phyloP scores from a whole-genome alignment of 2,329 filamentous ascomycete genomes.

The Aspergillus sclerotialis region DNA sequence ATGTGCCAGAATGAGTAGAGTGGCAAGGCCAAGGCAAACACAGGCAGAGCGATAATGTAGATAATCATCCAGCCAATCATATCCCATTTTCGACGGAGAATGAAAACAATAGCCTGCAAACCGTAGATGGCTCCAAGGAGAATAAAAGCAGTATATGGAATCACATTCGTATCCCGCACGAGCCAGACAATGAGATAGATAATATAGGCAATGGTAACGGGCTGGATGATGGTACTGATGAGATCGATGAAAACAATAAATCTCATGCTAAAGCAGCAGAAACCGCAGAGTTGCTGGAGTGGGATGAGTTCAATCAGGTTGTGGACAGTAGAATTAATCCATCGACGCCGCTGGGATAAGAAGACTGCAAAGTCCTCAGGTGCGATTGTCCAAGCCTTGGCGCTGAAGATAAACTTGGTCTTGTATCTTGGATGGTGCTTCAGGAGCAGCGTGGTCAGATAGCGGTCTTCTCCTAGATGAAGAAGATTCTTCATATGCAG shows the following conservation, averaged over 20 bases:
- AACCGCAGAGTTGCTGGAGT: constrained; percentile 88
- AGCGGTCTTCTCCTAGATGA: constrained; percentile 95
- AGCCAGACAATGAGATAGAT: constrained; percentile 78
- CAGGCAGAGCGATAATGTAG: constrained; percentile 82
- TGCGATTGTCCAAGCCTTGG: constrained; percentile 94
- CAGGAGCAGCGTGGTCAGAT: constrained; percentile 85
- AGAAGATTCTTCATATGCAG: constrained; percentile 98
- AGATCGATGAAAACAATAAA: constrained; percentile 95
- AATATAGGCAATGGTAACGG: constrained; percentile 84
- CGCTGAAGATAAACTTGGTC: constrained; percentile 91
- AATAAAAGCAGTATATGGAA: constrained; percentile 83
- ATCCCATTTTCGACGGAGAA: constrained; percentile 93
- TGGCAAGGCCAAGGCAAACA: constrained; percentile 85
- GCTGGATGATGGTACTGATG: constrained; percentile 84
- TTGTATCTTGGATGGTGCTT: constrained; percentile 93
- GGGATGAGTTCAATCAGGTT: constrained; percentile 95
- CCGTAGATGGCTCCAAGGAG: constrained; percentile 93
- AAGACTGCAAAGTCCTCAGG: constrained; percentile 92
- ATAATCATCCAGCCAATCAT: constrained; percentile 99
- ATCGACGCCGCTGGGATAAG: constrained; percentile 94
- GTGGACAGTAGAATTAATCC: constrained; percentile 99
- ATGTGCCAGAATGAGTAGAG: constrained; percentile 98
- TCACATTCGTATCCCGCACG: constrained; percentile 51
- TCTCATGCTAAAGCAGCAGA: constrained; percentile 99
- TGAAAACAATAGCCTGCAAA: constrained; percentile 95